A percentile compares a stretch with the other conserved stretches of the same genome.
These are phyloP conservation scores for Cladosporium cucumerinum DNA, from an alignment of 2,329 filamentous ascomycete genomes.

Conservation along the genomic window DNA sequence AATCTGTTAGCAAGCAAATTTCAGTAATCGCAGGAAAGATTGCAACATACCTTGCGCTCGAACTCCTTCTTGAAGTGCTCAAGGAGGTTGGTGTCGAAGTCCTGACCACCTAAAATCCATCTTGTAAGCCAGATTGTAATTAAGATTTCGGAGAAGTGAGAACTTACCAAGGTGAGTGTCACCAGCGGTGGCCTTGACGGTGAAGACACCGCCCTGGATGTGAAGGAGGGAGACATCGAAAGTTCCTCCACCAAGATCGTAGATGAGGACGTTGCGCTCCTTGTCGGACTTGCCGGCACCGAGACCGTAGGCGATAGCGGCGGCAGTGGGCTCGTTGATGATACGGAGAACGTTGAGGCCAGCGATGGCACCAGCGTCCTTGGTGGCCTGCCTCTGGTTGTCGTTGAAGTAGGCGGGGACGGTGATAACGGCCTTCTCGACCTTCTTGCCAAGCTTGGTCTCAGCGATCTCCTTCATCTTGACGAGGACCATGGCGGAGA, in stretches of 20 bases:
- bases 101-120: conserved; percentile 67
- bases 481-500: conserved; percentile 96
- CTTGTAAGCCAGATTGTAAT: not conserved
- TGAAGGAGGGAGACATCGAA: conserved; percentile 99
- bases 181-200: conserved; percentile 96
- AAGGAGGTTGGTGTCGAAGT: conserved; percentile 94
- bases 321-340: conserved; percentile 99
- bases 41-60: conserved; percentile 37
- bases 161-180: conserved; percentile 46
- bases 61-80: conserved; percentile 98
- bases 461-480: conserved; percentile 99
- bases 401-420: conserved; percentile 99
- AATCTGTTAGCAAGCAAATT: not conserved
- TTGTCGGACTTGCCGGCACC: conserved; percentile 63
- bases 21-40: too few relatives aligned
- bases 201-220: conserved; percentile 99
- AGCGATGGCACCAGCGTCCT: conserved; percentile 96
- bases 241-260: conserved; percentile 99
- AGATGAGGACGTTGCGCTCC: conserved; percentile 98
- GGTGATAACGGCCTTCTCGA: conserved; percentile 98
- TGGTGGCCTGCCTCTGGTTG: conserved; percentile 99
- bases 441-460: conserved; percentile 96
- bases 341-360: conserved; percentile 99
- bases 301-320: conserved; percentile 97
- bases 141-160: not conserved